Evolutionary conservation across 169 alveolate genomes (phyloP).

Genomic region (Plasmodium relictum): DNA sequence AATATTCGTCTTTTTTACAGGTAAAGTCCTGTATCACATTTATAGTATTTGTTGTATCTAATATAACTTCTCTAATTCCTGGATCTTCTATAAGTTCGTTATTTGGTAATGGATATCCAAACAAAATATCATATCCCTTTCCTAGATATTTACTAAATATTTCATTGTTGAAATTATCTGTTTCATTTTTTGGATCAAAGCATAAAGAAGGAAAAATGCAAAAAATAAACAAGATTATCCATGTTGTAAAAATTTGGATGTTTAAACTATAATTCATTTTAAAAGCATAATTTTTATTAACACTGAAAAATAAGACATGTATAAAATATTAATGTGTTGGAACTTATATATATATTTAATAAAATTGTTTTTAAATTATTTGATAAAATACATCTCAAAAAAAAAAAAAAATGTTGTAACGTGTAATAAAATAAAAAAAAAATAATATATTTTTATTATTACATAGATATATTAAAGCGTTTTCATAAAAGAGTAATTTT

Average conservation of each 20-base stretch:
- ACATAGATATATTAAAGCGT: too few species aligned
- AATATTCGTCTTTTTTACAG: conserved; percentile 63
- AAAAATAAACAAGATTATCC: background rate
- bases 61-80: conserved; percentile 47
- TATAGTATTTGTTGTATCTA: conserved; percentile 36
- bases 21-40: conserved; percentile 11
- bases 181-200: background rate
- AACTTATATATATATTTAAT: too few species aligned
- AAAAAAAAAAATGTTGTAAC: too few species aligned
- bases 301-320: too few species aligned
- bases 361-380: too few species aligned
- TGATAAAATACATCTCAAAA: too few species aligned
- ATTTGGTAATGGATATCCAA: conserved; percentile 73
- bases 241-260: background rate
- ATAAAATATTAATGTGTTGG: too few species aligned
- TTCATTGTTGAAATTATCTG: conserved; percentile 12
- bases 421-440: too few species aligned
- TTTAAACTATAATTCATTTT: background rate
- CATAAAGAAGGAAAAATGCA: background rate
- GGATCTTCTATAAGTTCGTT: conserved; percentile 64
- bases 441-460: too few species aligned
- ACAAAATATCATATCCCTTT: conserved; percentile 64
- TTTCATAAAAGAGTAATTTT: too few species aligned
- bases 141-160: conserved; percentile 52
- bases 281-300: background rate